Evolutionary conservation across 495 filamentous ascomycete species (phyloP), one percentile per base, ranked within the genome.

Genomic region (Podospora bellae-mahoneyi): DNA sequence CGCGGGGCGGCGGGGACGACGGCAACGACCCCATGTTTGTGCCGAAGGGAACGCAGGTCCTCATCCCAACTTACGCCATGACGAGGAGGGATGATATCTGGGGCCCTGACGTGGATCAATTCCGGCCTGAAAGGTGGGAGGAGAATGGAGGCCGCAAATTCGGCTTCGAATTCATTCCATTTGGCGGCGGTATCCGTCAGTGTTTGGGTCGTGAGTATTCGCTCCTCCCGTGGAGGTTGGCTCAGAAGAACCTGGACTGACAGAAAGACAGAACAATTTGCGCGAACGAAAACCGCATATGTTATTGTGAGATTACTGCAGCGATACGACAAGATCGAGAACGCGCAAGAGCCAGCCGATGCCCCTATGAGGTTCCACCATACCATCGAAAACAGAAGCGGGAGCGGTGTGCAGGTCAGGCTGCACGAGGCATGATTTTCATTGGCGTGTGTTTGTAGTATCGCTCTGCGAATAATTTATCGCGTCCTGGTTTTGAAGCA

Each of bases 371-470:
- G 73, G 19, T 73, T 83, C 48, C 79, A 81, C 69, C 81, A 81
- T 56, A 80, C 80, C 3, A 82, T 83, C 62, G 81, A 82, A 68
- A 82, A 83, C 63, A 72, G 80, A 60, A 81, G 80, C 26, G 81
- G 79, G n/a, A 80, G 76, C 7, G 81, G 80, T 28, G 80, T 82
- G 5, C 73, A 80, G 64, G 76, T 81, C 18, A 66, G 71, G 34
- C 64, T 83, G 27, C 78, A 78, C 64, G 72, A 75, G 39, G 76
- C 73, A 1, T 54, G 28, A 64, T 48, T 23, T 23, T 23, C 20
- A 23, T 18, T 48, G 39, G 39, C 15, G 30, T 32, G 30, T 4
- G 30, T 32, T 48, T 6, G 5, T 48, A 48, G 39, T 10, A 48
- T 48, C 7, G 7, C 7, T 48, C 39, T 13, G 15, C 7, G 15